Conservation (phyloP, 2,329 filamentous ascomycete genomes). For the Botrytis sinoallii region DNA sequence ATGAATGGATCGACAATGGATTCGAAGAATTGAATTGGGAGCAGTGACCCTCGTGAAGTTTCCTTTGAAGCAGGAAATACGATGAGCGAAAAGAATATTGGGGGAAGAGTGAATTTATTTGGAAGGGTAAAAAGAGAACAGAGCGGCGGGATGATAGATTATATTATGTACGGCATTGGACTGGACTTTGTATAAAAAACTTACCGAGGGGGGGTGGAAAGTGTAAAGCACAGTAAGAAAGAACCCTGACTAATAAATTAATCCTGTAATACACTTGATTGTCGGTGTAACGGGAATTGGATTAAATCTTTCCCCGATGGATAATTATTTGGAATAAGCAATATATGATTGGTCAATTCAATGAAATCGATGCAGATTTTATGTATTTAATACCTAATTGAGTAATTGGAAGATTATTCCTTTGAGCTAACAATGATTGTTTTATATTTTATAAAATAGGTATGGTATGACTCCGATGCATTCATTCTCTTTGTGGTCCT, state of each 20-base stretch:
- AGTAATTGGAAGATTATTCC: neutral
- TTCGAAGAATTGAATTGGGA: neutral
- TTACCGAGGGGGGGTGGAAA: neutral
- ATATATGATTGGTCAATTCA: neutral
- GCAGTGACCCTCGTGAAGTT: neutral
- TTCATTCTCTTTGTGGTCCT: neutral
- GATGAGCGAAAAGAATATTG: neutral
- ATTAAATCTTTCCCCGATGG: neutral
- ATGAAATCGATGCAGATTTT: neutral
- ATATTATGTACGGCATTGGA: neutral
- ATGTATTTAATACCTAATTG: neutral
- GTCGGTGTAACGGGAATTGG: neutral
- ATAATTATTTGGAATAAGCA: neutral
- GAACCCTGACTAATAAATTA: neutral
- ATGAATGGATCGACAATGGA: neutral
- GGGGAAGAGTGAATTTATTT: neutral
- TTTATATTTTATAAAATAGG: neutral
- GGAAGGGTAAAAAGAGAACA: neutral
- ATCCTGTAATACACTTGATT: neutral
- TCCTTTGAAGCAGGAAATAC: neutral
- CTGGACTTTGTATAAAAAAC: neutral
- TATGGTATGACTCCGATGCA: neutral
- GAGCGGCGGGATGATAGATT: neutral
- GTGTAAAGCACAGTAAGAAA: neutral
- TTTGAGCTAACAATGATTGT: neutral